phyloP scores from a whole-genome alignment of 371 early-diverging fungal genomes.

The Amoeboaphelidium protococcarum region DNA sequence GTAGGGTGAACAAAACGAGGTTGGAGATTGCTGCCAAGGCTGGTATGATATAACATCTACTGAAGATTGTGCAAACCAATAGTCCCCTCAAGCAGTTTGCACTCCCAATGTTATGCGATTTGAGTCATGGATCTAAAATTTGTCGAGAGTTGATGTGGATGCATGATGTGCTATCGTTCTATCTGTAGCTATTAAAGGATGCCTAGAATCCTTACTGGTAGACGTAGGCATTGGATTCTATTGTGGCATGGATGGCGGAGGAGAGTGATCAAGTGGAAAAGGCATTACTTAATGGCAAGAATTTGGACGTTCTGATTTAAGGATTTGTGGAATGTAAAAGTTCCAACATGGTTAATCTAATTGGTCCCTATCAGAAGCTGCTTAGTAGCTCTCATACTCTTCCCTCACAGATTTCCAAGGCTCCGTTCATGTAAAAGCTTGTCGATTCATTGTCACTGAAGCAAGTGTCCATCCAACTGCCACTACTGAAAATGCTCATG shows the following conservation, averaged over 20 bases:
- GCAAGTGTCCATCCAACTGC: neutral
- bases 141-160: slow-evolving; percentile 19
- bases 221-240: slow-evolving; percentile 25
- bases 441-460: neutral
- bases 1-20: slow-evolving; percentile 21
- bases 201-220: slow-evolving; percentile 16
- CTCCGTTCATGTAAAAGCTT: neutral
- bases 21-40: slow-evolving; percentile 22
- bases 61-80: slow-evolving; percentile 15
- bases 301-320: neutral
- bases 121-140: slow-evolving; percentile 20
- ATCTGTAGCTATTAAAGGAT: slow-evolving; percentile 21
- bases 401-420: neutral
- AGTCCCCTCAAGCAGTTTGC: slow-evolving; percentile 26
- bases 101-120: slow-evolving; percentile 25
- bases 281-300: no score
- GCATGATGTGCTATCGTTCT: slow-evolving; percentile 17
- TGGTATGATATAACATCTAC: slow-evolving; percentile 23
- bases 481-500: neutral
- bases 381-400: neutral
- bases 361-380: neutral
- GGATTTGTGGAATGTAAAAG: neutral
- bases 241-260: slow-evolving; percentile 21
- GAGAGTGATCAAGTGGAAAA: no score
- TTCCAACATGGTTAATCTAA: neutral